A percentile compares a stretch with the other conserved stretches of the same genome.
phyloP scores from a whole-genome alignment of 176 grass and related monocot genomes.

The Tillandsia leiboldiana region DNA sequence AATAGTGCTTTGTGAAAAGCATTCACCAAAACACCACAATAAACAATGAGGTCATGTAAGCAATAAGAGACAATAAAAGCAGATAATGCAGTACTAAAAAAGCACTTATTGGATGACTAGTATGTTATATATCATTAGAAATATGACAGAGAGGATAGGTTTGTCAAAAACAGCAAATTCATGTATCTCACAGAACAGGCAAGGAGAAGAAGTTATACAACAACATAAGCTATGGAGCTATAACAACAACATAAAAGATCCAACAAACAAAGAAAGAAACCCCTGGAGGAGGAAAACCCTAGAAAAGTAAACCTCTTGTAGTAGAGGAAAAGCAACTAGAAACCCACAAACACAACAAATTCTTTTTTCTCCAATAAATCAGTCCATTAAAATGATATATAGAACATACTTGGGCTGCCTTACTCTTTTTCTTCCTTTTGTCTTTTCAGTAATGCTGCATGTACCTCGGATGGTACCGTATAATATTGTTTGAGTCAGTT shows the following conservation, averaged over 20 bases:
- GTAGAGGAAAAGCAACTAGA: slow-evolving; percentile 9
- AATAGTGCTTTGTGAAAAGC: too few species aligned
- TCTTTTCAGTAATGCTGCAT: neutral
- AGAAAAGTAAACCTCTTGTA: neutral
- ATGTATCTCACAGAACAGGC: too few species aligned
- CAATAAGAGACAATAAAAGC: too few species aligned
- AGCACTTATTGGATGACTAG: too few species aligned
- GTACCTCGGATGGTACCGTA: slow-evolving; percentile 34
- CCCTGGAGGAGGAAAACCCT: neutral
- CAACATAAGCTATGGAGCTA: neutral
- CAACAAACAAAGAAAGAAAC: neutral
- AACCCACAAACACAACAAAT: slow-evolving; percentile 12
- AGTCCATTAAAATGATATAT: slow-evolving; percentile 7
- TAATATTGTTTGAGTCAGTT: slow-evolving; percentile 16
- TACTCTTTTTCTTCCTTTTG: neutral
- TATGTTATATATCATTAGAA: too few species aligned
- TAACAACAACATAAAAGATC: neutral
- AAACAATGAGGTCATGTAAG: too few species aligned
- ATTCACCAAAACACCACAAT: too few species aligned
- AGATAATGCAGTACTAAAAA: too few species aligned
- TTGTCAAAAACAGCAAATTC: too few species aligned
- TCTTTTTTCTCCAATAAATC: neutral
- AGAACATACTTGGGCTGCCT: neutral
- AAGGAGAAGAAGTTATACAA: too few species aligned
- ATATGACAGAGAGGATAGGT: too few species aligned